Evolutionary conservation across 305 asterid species (phyloP), one percentile per base, ranked within the genome.

Genomic region (Fraxinus paxiana): DNA sequence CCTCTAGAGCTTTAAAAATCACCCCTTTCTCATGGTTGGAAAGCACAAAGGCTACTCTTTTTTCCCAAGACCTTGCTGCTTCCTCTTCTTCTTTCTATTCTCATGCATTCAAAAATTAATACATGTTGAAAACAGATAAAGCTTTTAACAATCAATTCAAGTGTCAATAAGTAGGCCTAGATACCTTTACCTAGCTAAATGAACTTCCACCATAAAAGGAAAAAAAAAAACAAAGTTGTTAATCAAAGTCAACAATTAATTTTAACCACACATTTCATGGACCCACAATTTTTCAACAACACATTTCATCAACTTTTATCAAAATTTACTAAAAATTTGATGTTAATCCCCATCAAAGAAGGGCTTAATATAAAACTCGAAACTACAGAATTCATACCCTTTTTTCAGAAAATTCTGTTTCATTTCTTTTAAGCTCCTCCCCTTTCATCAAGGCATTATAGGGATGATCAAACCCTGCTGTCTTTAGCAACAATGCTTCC

Each of bases 21-120:
- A 84, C 20, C 79, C 98, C 98, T 82, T 86, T 90, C 84, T 92
- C 98, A 31, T 94, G 93, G 88, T 83, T 91, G 83, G 91, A 87
- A 10, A 92, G 89, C 33, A 91, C 97, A 80, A 94, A 90, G 8
- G 93, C 97, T 83, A 88, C 85, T 80, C 91, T 87, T 77, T 89
- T 91, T 78, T 89, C 97, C 98, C 98, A 94, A 70, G 84, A 75
- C 75, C 89, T 82, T n/a, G 88, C 71, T 75, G 92, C 97, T 87
- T 83, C 90, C 85, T 88, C 94, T 81, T 91, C 95, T 63, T 92
- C 95, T 82, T 86, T 93, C 98, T 94, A 77, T 34, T 22, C 1
- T 84, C 3, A 77, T 3, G 18, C 6, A 72, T 18, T 3, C 41
- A 12, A 54, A 22, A 70, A 59, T n/a, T 35, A n/a, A 20, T 30